phyloP scores from a whole-genome alignment of 805 yeast species.

The Candida taoyuanica region DNA sequence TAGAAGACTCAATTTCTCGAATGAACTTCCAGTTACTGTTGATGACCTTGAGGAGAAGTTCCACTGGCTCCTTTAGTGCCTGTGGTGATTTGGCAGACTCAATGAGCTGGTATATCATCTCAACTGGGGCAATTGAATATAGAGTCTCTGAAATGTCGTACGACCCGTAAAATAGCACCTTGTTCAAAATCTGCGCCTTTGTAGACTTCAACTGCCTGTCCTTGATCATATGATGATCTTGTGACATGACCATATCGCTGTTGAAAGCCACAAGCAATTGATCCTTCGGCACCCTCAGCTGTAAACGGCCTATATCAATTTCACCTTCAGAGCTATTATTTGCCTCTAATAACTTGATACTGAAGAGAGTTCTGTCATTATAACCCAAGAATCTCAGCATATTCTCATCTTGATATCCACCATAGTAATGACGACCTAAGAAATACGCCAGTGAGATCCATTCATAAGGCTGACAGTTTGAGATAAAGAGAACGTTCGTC shows the following conservation, averaged over 20 bases:
- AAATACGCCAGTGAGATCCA: constrained; percentile 48
- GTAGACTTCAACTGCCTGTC: constrained; percentile 4
- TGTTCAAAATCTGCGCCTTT: constrained; percentile 9
- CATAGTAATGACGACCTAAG: constrained; percentile 48
- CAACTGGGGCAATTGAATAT: constrained; percentile 46
- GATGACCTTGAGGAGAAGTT: constrained; percentile 39
- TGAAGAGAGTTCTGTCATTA: constrained; percentile 33
- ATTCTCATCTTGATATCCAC: constrained; percentile 36
- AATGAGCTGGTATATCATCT: constrained; percentile 40
- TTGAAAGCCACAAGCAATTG: constrained; percentile 19
- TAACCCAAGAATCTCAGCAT: constrained; percentile 38
- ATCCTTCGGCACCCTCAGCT: constrained; percentile 17
- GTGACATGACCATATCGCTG: constrained; percentile 5
- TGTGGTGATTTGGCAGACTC: constrained; percentile 38
- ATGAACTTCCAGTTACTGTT: constrained; percentile 45
- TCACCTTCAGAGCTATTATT: constrained; percentile 22
- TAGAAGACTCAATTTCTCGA: constrained; percentile 53
- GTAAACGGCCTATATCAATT: constrained; percentile 16
- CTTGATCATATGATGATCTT: neutral
- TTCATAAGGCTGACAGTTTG: constrained; percentile 35
- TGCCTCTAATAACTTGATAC: constrained; percentile 32
- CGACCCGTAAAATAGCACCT: constrained; percentile 4
- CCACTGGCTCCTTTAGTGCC: constrained; percentile 32
- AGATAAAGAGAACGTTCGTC: constrained; percentile 36
- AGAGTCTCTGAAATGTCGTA: constrained; percentile 18